Evolutionary conservation across 352 stramenopile species (phyloP).

Genomic region (Blastocystis sp.): DNA sequence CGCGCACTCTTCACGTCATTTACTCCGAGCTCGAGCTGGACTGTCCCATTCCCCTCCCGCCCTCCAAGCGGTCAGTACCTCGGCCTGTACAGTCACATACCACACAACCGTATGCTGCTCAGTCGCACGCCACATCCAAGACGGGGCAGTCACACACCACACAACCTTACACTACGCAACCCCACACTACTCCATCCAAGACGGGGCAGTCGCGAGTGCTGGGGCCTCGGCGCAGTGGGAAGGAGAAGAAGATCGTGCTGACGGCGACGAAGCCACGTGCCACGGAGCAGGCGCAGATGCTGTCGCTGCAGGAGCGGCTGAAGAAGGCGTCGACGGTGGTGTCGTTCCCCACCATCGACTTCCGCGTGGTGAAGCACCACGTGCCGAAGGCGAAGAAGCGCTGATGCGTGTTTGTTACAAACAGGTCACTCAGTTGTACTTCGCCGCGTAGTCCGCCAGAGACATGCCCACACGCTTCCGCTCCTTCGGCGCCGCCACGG

Average conservation of each 20-base stretch:
- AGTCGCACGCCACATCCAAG: background rate
- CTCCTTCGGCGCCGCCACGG: background rate
- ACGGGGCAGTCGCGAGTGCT: slow-evolving; percentile 3
- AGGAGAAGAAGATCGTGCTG: background rate
- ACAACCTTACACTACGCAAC: no score
- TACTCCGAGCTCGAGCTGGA: slow-evolving; percentile 45
- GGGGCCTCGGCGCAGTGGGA: background rate
- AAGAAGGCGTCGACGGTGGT: background rate
- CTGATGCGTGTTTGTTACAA: background rate
- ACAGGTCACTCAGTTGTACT: slow-evolving; percentile 11
- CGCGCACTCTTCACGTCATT: background rate
- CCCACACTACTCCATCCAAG: no score
- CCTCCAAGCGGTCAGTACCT: background rate
- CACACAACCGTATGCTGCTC: background rate
- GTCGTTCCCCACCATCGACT: slow-evolving; percentile 7
- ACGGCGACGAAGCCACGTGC: background rate
- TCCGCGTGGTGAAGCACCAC: slow-evolving; percentile 1
- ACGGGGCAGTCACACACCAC: no score
- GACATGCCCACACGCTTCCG: slow-evolving; percentile 59
- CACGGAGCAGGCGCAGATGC: background rate
- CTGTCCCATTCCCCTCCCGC: background rate
- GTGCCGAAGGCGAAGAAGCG: slow-evolving; percentile 13
- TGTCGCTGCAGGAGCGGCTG: background rate
- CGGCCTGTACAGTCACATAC: background rate
- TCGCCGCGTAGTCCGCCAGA: slow-evolving; percentile 15